phyloP scores from a whole-genome alignment of 352 stramenopile species.

The Pythium rishiriense region DNA sequence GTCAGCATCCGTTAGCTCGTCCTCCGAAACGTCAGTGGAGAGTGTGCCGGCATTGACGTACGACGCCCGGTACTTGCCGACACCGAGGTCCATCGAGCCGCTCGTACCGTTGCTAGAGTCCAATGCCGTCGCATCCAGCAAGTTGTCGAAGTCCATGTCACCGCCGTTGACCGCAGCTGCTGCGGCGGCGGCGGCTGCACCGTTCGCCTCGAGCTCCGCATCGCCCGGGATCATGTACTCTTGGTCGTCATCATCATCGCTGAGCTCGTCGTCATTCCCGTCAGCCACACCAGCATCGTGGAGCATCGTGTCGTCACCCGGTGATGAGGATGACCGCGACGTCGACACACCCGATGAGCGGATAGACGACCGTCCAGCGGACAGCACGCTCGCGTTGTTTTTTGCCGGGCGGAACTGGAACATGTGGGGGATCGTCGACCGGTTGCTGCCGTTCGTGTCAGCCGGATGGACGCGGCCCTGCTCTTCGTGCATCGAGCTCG shows the following conservation, averaged over 20 bases:
- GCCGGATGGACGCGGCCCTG: conserved; percentile 33
- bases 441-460: conserved; percentile 7
- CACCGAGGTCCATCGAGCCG: conserved; percentile 34
- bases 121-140: conserved; percentile 25
- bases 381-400: conserved; percentile 16
- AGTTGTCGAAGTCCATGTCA: conserved; percentile 30
- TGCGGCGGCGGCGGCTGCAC: background rate
- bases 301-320: conserved; percentile 15
- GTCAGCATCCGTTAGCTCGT: conserved; percentile 27
- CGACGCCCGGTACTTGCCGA: conserved; percentile 47
- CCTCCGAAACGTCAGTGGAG: conserved; percentile 14
- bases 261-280: conserved; percentile 26
- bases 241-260: conserved; percentile 25
- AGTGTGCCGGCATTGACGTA: conserved; percentile 33
- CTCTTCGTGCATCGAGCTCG: conserved; percentile 35
- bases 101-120: conserved; percentile 21
- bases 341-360: conserved; percentile 40
- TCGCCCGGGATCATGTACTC: conserved; percentile 26
- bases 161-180: conserved; percentile 11
- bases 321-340: conserved; percentile 16
- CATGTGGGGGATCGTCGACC: conserved; percentile 47
- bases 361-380: conserved; percentile 27
- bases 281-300: background rate
- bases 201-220: conserved; percentile 24
- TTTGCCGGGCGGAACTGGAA: conserved; percentile 58